phyloP scores from a whole-genome alignment of 805 yeast genomes.

The Candida saitoana region DNA sequence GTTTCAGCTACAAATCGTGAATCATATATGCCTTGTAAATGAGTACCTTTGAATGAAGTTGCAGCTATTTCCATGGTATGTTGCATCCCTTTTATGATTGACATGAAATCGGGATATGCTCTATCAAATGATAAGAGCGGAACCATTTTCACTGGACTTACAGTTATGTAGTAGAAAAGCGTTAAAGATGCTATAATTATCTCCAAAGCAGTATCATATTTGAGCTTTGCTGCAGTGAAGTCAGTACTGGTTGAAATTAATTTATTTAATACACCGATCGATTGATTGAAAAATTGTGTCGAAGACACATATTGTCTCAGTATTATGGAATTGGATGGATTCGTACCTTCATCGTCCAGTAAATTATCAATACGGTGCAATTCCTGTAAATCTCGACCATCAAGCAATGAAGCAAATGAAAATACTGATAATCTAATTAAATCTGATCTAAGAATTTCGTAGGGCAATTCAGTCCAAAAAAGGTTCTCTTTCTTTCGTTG shows the following conservation, averaged over 20 bases:
- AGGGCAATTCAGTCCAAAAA: background rate
- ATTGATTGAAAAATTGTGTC: background rate
- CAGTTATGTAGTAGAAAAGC: conserved; percentile 25
- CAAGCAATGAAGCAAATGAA: background rate
- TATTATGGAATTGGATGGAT: background rate
- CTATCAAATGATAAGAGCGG: conserved; percentile 25
- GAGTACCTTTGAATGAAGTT: background rate
- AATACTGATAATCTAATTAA: background rate
- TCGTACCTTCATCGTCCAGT: background rate
- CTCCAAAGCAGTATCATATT: conserved; percentile 10
- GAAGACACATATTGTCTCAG: background rate
- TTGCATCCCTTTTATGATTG: conserved; percentile 16
- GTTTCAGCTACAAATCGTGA: background rate
- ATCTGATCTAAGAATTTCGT: background rate
- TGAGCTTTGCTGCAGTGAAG: background rate
- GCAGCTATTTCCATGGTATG: background rate
- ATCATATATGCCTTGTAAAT: background rate
- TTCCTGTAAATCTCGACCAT: background rate
- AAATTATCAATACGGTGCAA: background rate
- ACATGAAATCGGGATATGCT: conserved; percentile 18
- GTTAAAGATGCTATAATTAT: conserved; percentile 17
- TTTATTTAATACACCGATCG: background rate
- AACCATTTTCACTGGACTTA: conserved; percentile 26
- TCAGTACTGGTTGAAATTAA: background rate
- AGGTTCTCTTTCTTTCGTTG: conserved; percentile 8